phyloP scores from a whole-genome alignment of 306 rosid genomes.

The Prunus mume region DNA sequence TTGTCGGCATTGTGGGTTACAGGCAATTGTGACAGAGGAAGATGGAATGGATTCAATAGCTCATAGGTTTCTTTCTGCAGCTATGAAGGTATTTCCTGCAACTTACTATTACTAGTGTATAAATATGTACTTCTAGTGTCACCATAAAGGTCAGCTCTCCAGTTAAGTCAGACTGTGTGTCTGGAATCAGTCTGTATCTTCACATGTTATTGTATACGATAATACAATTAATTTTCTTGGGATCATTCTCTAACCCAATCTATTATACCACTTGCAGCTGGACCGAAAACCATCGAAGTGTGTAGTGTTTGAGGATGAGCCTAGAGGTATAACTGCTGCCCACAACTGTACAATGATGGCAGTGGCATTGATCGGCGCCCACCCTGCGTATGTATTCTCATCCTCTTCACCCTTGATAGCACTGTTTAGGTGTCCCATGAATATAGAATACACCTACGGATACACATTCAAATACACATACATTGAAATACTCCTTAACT shows the following conservation, averaged over 20 bases:
- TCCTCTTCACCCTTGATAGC: not conserved
- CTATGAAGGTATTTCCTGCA: slow-evolving; percentile 63
- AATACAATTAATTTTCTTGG: not conserved
- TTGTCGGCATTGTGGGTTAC: slow-evolving; percentile 31
- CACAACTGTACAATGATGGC: slow-evolving; percentile 99
- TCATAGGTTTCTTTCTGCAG: slow-evolving; percentile 97
- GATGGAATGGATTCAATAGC: slow-evolving; percentile 99
- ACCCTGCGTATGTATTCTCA: slow-evolving; percentile 71
- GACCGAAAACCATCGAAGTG: slow-evolving; percentile 96
- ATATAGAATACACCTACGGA: not conserved
- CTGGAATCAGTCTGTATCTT: not conserved
- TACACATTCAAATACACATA: not conserved
- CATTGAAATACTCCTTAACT: not conserved
- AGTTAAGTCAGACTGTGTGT: not conserved
- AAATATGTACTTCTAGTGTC: not conserved
- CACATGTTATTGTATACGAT: not conserved
- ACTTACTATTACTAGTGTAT: not conserved
- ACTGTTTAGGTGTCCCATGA: not conserved
- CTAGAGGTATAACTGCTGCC: slow-evolving; percentile 95
- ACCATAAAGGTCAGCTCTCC: not conserved
- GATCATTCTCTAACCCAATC: slow-evolving; percentile 19
- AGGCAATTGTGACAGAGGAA: slow-evolving; percentile 94
- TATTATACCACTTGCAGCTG: slow-evolving; percentile 48
- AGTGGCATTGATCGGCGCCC: slow-evolving; percentile 78
- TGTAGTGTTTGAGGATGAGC: slow-evolving; percentile 96